Conservation (phyloP, 441 rosid genomes). For the Mallotus japonicus region DNA sequence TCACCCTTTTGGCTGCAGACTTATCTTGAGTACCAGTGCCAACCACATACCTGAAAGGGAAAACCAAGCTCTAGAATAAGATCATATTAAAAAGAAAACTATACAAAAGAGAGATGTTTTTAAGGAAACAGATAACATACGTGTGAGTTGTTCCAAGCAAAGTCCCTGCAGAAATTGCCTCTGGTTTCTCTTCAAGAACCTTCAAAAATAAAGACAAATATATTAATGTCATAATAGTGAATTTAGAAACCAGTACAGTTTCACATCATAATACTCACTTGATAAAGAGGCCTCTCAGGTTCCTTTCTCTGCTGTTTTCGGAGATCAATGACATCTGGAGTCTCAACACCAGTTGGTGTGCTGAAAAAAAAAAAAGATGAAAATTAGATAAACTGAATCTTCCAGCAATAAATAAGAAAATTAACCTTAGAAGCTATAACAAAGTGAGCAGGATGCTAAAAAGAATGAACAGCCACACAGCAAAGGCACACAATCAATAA, state of each 20-base stretch:
- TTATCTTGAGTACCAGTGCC: slow-evolving; percentile 84
- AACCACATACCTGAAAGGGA: slow-evolving; percentile 55
- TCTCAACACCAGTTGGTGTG: slow-evolving; percentile 99
- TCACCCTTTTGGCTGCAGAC: slow-evolving; percentile 88
- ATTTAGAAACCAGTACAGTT: not conserved
- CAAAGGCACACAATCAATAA: too few relatives aligned
- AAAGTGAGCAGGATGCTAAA: not conserved
- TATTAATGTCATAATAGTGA: not conserved
- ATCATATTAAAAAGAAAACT: not conserved
- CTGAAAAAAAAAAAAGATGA: slow-evolving; percentile 35
- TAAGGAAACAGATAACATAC: slow-evolving; percentile 31
- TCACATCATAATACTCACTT: slow-evolving; percentile 47
- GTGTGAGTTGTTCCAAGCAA: slow-evolving; percentile 91
- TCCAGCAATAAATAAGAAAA: not conserved
- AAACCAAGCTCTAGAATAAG: slow-evolving; percentile 7
- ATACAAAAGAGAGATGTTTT: not conserved
- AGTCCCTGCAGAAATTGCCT: slow-evolving; percentile 82
- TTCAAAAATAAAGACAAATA: slow-evolving; percentile 21
- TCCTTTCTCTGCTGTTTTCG: slow-evolving; percentile 99
- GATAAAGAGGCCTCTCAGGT: slow-evolving; percentile 88
- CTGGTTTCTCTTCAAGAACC: slow-evolving; percentile 94
- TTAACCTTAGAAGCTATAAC: not conserved
- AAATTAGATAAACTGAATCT: not conserved
- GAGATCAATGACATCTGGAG: slow-evolving; percentile 95
- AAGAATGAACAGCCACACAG: not conserved